Evolutionary conservation across 1,139 yeast species (phyloP), one percentile per base, ranked within the genome.

Genomic region (Scheffersomyces illinoinensis): DNA sequence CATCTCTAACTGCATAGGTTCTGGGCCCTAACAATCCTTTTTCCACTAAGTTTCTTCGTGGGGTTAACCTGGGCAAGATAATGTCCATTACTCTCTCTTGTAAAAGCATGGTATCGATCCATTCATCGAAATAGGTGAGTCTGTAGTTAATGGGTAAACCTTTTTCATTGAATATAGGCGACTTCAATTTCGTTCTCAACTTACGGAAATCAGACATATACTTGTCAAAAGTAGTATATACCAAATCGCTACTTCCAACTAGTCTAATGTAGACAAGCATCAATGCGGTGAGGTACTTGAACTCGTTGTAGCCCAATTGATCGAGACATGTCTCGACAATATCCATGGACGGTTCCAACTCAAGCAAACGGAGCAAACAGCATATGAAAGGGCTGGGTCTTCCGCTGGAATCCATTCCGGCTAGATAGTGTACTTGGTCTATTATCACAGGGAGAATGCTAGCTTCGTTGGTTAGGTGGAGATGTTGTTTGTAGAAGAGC

Each of bases 351-450:
- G 93, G 93, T 61, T 83, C 86, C 23, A 90, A 71, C 70, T 90
- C 92, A 12, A 89, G 74, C 57, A 90, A 69, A 61, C 91, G 80
- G 59, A 88, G 80, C 19, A 87, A 71, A 59, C 91, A 79, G 64
- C 91, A 84, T n/a, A 90, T 68, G 64, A 90, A 90, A 24, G 86
- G 86, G 20, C 88, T 76, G 0, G 92, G 91, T 58, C 84, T 71
- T 5, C 77, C 84, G 62, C 66, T 74, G 65, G 77, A 79, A 68
- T 76, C 82, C 62, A 77, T 81, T 56, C 81, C 92, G 64, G 77
- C 91, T 65, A 77, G 76, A 63, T 70, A 75, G 61, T 65, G 71
- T 53, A 77, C 83, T 69, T 71, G 85, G 70, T 73, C 81, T 53
- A 79, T 65, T 5, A 70, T 61, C 20, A 69, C 65, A 7, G 68